Evolutionary conservation across 2,329 filamentous ascomycete species (phyloP).

Genomic region (Phialophora tarda): DNA sequence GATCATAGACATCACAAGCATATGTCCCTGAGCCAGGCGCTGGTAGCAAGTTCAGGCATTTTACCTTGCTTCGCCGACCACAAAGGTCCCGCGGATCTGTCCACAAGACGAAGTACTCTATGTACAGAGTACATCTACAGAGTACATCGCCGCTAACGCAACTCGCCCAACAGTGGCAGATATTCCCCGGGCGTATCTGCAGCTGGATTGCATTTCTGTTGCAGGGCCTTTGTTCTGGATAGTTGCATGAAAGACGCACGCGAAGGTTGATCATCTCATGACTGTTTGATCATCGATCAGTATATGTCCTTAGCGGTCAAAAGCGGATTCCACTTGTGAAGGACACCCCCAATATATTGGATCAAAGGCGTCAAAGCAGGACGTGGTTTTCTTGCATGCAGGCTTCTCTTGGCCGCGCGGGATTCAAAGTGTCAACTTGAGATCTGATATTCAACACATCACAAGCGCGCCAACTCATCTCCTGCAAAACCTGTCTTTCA

Average conservation of each 20-base stretch:
- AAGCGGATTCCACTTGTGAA: not conserved
- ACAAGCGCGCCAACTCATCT: not conserved
- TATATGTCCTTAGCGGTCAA: not conserved
- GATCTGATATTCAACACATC: not conserved
- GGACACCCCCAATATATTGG: not conserved
- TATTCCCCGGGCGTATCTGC: not conserved
- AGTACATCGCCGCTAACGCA: not conserved
- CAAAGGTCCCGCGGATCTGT: not conserved
- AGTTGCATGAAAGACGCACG: not conserved
- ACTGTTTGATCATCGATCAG: not conserved
- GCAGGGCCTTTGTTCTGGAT: not conserved
- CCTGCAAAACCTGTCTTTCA: not conserved
- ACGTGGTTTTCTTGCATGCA: not conserved
- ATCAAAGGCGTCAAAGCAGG: not conserved
- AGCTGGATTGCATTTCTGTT: not conserved
- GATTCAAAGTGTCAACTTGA: not conserved
- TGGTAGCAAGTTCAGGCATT: not conserved
- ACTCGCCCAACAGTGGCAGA: not conserved
- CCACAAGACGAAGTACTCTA: no score
- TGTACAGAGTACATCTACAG: not conserved
- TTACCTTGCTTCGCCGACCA: not conserved
- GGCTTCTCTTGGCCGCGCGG: not conserved
- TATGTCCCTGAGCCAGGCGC: no score
- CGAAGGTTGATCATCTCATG: not conserved
- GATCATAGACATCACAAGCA: not conserved